These are phyloP conservation scores for Syzygium oleosum DNA, from an alignment of 345 rosid species.

Conservation along the genomic window DNA sequence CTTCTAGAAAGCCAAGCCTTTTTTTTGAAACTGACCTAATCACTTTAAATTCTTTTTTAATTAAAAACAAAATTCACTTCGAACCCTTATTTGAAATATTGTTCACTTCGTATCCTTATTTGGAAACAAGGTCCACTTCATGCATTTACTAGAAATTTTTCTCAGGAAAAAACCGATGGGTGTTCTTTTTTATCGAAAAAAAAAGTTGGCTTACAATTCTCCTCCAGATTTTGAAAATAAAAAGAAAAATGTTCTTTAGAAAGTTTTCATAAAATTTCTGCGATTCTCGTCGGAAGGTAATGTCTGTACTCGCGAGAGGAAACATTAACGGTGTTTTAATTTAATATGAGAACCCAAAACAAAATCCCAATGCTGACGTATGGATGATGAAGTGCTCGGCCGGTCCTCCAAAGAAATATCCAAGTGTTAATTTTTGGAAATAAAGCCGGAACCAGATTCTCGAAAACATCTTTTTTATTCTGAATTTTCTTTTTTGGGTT, in stretches of 20 bases:
- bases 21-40: too few species aligned
- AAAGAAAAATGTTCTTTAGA: not conserved
- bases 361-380: not conserved
- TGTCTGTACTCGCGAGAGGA: fast-evolving
- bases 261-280: not conserved
- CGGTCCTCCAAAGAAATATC: not conserved
- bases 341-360: not conserved
- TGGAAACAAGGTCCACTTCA: too few species aligned
- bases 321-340: not conserved
- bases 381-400: not conserved
- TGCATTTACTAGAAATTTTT: too few species aligned
- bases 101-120: too few species aligned
- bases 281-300: too few species aligned
- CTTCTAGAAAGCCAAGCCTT: too few species aligned
- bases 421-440: not conserved
- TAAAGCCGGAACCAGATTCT: not conserved
- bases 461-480: not conserved
- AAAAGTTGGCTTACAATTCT: not conserved
- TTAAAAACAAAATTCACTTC: too few species aligned
- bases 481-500: not conserved
- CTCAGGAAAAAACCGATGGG: not conserved
- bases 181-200: too few species aligned
- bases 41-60: too few species aligned
- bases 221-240: not conserved
- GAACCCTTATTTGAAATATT: too few species aligned